Conservation (phyloP, 139 green algal species). For the Chlamydomonas sp. region DNA sequence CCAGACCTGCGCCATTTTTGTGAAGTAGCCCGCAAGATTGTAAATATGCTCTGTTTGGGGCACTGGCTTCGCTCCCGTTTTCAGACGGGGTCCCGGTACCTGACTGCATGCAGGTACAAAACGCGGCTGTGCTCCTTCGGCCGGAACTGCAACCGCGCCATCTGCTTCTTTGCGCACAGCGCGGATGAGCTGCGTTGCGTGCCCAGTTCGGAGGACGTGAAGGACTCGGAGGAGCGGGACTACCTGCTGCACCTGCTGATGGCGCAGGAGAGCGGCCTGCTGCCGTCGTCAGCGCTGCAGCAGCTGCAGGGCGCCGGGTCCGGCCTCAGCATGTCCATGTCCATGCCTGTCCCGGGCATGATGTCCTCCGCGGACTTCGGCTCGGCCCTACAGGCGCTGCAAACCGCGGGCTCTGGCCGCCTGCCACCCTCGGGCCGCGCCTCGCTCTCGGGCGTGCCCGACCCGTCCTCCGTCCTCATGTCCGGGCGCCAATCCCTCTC, state of each 20-base stretch:
- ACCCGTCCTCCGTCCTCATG: slow-evolving; percentile 3
- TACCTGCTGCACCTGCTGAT: slow-evolving; percentile 54
- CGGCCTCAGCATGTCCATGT: not conserved
- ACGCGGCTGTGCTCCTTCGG: slow-evolving; percentile 68
- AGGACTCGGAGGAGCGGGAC: slow-evolving; percentile 47
- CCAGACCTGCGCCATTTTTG: not conserved
- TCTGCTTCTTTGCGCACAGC: slow-evolving; percentile 73
- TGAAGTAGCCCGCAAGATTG: too few relatives aligned
- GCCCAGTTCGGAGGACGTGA: slow-evolving; percentile 27
- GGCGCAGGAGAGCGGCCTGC: slow-evolving; percentile 49
- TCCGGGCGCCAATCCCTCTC: not conserved
- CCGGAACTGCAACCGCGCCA: slow-evolving; percentile 59
- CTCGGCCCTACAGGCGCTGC: slow-evolving; percentile 9
- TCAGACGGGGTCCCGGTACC: too few relatives aligned
- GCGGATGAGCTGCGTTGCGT: slow-evolving; percentile 56
- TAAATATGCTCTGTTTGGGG: not conserved
- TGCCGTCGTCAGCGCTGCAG: not conserved
- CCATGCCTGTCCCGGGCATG: not conserved
- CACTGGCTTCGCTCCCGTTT: not conserved
- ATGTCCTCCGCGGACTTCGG: not conserved
- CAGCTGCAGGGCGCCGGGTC: not conserved
- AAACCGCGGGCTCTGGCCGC: not conserved
- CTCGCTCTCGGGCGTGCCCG: slow-evolving; percentile 4
- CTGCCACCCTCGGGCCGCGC: slow-evolving; percentile 5
- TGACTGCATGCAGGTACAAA: slow-evolving; percentile 51